Evolutionary conservation across 495 filamentous ascomycete genomes (phyloP).

Genomic region (Aspergillus nidulans): DNA sequence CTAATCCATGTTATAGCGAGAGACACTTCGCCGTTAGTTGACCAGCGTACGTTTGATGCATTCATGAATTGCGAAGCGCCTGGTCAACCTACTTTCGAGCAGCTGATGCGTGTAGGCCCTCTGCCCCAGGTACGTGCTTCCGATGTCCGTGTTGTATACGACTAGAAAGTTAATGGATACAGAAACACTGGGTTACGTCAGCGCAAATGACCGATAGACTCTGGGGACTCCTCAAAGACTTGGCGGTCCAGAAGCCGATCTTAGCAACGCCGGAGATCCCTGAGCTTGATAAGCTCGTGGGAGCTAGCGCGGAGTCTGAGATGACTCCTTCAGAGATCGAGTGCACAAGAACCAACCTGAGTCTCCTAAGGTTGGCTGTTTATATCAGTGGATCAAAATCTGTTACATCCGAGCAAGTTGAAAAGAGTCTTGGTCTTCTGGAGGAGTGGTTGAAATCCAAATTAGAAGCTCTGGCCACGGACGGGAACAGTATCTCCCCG

Average conservation of each 20-base stretch:
- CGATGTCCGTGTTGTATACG: background rate
- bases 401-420: conserved; percentile 27
- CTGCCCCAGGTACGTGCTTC: conserved; percentile 32
- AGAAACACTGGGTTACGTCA: conserved; percentile 40
- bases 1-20: conserved; percentile 24
- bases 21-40: conserved; percentile 23
- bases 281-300: conserved; percentile 22
- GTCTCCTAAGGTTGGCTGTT: conserved; percentile 30
- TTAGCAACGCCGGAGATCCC: conserved; percentile 25
- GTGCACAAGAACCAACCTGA: conserved; percentile 25
- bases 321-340: conserved; percentile 35
- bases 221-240: conserved; percentile 29
- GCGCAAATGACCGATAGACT: conserved; percentile 33
- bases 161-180: background rate
- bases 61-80: conserved; percentile 46
- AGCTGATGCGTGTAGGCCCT: conserved; percentile 38
- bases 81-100: conserved; percentile 36
- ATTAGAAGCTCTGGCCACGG: conserved; percentile 21
- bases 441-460: conserved; percentile 33
- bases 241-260: conserved; percentile 33
- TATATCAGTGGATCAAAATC: conserved; percentile 37
- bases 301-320: conserved; percentile 24
- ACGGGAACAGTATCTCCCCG: conserved; percentile 19
- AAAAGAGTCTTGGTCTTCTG: conserved; percentile 27
- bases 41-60: conserved; percentile 34